Evolutionary conservation across 345 rosid species (phyloP).

Genomic region (Toxicodendron radicans): DNA sequence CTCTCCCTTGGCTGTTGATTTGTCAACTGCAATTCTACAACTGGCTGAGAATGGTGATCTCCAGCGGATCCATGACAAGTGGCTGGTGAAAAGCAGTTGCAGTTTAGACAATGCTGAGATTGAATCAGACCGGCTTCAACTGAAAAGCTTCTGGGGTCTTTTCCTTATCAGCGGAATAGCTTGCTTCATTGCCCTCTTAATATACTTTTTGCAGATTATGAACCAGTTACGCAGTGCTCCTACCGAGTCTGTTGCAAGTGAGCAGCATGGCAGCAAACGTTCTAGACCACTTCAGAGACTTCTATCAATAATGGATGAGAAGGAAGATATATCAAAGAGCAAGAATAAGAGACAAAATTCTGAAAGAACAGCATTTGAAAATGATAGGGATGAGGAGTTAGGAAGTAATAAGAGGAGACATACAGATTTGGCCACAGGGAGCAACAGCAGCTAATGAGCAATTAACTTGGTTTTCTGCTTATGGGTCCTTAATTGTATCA

Average conservation of each 20-base stretch:
- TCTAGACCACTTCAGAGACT: constrained; percentile 54
- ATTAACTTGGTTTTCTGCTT: background rate
- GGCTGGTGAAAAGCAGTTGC: constrained; percentile 73
- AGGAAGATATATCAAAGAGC: constrained; percentile 43
- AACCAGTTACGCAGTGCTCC: constrained; percentile 33
- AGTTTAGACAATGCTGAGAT: constrained; percentile 58
- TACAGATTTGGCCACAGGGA: constrained; percentile 18
- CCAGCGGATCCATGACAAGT: constrained; percentile 93
- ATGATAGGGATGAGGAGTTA: constrained; percentile 24
- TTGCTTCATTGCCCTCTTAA: constrained; percentile 65
- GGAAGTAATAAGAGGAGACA: constrained; percentile 25
- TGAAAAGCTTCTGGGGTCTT: constrained; percentile 86
- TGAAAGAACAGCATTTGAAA: constrained; percentile 39
- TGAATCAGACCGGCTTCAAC: constrained; percentile 74
- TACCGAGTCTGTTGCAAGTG: constrained; percentile 27
- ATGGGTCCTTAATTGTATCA: background rate
- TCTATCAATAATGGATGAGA: constrained; percentile 80
- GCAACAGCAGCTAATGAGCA: background rate
- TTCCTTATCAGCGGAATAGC: constrained; percentile 77
- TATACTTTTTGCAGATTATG: constrained; percentile 58
- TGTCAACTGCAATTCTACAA: constrained; percentile 79
- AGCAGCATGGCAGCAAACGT: constrained; percentile 27
- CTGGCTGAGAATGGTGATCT: constrained; percentile 92
- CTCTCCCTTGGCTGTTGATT: constrained; percentile 79
- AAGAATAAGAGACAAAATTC: constrained; percentile 54